These are phyloP conservation scores for Cercospora janseana DNA, from an alignment of 2,329 filamentous ascomycete genomes.

Conservation along the genomic window DNA sequence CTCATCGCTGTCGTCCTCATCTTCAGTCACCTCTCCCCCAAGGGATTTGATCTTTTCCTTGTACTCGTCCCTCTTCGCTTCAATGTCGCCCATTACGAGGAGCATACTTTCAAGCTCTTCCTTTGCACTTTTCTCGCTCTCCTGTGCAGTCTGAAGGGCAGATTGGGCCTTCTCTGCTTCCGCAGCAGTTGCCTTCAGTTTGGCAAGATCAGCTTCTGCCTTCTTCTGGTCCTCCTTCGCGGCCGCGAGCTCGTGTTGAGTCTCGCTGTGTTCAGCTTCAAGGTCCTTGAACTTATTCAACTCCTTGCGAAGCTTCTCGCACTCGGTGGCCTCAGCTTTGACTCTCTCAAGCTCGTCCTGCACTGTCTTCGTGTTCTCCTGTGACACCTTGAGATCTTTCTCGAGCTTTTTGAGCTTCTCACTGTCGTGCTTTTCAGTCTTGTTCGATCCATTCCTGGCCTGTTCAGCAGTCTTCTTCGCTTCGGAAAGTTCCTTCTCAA, in stretches of 20 bases:
- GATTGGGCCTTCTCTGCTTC: constrained; percentile 20
- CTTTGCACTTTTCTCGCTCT: constrained; percentile 21
- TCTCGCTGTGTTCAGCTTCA: constrained; percentile 12
- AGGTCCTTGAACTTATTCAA: constrained; percentile 19
- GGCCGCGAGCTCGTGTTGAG: constrained; percentile 8
- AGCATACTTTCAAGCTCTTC: constrained; percentile 36
- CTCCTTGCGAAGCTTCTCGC: constrained; percentile 15
- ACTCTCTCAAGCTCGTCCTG: constrained; percentile 15
- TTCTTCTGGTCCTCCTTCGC: constrained; percentile 3
- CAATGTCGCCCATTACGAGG: constrained; percentile 49
- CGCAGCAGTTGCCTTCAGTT: constrained; percentile 7
- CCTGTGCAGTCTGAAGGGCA: constrained; percentile 19
- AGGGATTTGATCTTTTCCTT: constrained; percentile 31
- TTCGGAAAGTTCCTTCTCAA: constrained; percentile 18
- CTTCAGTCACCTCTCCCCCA: constrained; percentile 36
- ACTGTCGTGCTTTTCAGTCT: constrained; percentile 9
- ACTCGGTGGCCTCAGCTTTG: constrained; percentile 11
- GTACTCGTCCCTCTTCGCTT: constrained; percentile 43
- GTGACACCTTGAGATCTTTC: constrained; percentile 14
- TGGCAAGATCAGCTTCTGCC: constrained; percentile 10
- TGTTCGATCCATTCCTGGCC: constrained; percentile 7
- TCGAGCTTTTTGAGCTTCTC: constrained; percentile 18
- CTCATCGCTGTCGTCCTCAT: constrained; percentile 35
- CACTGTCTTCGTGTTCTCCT: constrained; percentile 17
- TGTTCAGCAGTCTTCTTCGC: constrained; percentile 17